Conservation (phyloP, 2,329 filamentous ascomycete genomes). For the Apiospora aurea region DNA sequence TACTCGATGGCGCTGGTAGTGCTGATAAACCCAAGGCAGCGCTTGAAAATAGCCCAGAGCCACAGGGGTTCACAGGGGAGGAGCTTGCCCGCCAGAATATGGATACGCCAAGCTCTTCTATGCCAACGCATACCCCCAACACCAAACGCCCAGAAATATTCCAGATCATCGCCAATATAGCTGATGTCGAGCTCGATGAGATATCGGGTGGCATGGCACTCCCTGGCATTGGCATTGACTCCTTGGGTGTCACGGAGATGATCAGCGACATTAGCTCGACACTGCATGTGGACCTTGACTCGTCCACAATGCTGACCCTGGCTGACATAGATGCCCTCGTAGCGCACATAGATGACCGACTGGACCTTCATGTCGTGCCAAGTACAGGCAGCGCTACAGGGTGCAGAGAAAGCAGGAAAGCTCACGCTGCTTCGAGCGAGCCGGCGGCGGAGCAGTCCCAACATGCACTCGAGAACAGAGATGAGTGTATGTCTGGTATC, state of each 20-base stretch:
- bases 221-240: constrained; percentile 34
- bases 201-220: constrained; percentile 25
- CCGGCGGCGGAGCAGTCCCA: not conserved
- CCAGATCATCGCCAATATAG: constrained; percentile 32
- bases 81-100: no score
- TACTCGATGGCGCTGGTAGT: not conserved
- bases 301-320: constrained; percentile 31
- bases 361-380: not conserved
- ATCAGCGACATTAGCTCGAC: constrained; percentile 30
- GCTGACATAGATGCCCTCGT: constrained; percentile 27
- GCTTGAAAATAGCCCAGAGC: rapidly evolving
- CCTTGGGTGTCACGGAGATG: constrained; percentile 32
- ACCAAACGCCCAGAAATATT: constrained; percentile 26
- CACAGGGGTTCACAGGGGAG: no score
- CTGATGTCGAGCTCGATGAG: constrained; percentile 31
- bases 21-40: not conserved
- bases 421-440: not conserved
- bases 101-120: no score
- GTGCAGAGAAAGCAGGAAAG: not conserved
- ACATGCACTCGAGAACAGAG: not conserved
- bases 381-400: not conserved
- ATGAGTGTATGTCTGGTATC: not conserved
- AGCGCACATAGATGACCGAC: constrained; percentile 27
- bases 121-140: no score
- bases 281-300: constrained; percentile 30